Evolutionary conservation across 2,329 filamentous ascomycete species (phyloP).

Genomic region (Sporothrix euskadiensis): DNA sequence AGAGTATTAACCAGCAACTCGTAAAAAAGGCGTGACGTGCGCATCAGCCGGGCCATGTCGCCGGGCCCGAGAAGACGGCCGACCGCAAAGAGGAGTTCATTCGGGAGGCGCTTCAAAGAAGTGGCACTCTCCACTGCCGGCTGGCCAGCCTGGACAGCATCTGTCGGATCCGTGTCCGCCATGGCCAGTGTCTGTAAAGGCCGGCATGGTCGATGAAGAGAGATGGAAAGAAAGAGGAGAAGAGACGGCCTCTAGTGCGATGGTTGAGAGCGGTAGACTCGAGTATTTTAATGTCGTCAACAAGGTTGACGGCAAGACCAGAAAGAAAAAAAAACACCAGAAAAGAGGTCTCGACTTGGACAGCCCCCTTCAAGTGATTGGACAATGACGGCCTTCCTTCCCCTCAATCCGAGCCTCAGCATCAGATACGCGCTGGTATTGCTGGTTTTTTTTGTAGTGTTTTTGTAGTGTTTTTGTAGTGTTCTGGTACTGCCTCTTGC

Average conservation of each 20-base stretch:
- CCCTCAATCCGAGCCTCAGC: neutral
- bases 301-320: no score
- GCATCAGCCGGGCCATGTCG: neutral
- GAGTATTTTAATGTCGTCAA: neutral
- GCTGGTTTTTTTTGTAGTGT: neutral
- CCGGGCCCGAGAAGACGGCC: constrained; percentile 14
- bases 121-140: neutral
- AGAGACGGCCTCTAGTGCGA: neutral
- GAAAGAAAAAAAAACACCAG: no score
- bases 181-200: neutral
- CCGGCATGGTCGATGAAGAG: neutral
- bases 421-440: neutral
- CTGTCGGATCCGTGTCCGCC: constrained; percentile 2
- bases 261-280: no score
- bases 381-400: neutral
- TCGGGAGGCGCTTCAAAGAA: constrained; percentile 19
- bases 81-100: constrained; percentile 22
- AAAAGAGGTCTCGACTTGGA: neutral
- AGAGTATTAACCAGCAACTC: constrained; percentile 5
- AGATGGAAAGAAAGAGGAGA: neutral
- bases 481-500: no score
- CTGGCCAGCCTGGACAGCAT: neutral
- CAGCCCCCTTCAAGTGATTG: constrained; percentile 8
- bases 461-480: neutral
- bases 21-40: constrained; percentile 19